phyloP scores from a whole-genome alignment of 305 asterid genomes.

The Vinca major region DNA sequence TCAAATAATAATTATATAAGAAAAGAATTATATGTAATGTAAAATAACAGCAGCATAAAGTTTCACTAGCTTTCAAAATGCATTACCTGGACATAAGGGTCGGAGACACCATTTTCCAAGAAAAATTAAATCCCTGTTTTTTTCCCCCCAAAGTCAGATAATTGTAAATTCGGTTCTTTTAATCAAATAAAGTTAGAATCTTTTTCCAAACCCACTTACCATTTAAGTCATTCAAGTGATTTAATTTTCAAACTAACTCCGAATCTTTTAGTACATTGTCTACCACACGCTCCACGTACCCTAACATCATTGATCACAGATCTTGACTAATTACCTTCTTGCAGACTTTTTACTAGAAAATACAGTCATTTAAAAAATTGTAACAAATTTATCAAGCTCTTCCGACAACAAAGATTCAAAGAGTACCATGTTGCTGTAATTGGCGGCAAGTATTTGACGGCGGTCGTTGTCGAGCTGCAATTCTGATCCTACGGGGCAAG shows the following conservation, averaged over 20 bases:
- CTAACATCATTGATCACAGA: no score
- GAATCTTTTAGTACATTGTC: no score
- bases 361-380: no score
- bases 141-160: conserved; percentile 15
- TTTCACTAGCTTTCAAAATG: conserved; percentile 13
- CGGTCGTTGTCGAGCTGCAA: not conserved
- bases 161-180: no score
- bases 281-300: no score
- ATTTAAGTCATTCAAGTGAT: not conserved
- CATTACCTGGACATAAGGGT: conserved; percentile 40
- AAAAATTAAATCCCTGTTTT: conserved; percentile 39
- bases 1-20: conserved; percentile 14
- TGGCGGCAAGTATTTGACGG: conserved; percentile 9
- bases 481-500: conserved; percentile 1
- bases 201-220: not conserved
- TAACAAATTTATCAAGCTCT: no score
- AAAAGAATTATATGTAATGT: not conserved
- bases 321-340: no score
- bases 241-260: not conserved
- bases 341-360: no score
- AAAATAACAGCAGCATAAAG: conserved; percentile 2
- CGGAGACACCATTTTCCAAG: conserved; percentile 34
- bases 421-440: conserved; percentile 11
- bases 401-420: not conserved
- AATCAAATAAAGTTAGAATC: not conserved